Percentiles rank a stretch among this genome's conserved stretches.
These are phyloP conservation scores for Stygiomarasmius scandens DNA, from an alignment of 1,284 basidiomycete genomes.

Conservation along the genomic window DNA sequence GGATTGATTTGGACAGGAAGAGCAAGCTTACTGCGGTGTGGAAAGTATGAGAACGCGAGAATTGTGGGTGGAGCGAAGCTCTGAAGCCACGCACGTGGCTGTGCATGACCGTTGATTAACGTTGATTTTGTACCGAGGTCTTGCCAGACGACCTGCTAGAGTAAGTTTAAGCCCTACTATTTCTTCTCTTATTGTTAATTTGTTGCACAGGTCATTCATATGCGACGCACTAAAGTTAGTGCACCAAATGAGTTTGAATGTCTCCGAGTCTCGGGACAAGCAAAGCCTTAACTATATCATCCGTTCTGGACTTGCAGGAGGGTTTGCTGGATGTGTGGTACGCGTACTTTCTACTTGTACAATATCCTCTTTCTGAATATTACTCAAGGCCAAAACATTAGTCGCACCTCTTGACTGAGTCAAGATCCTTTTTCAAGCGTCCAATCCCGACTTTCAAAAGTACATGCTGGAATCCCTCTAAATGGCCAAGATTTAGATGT, in stretches of 20 bases:
- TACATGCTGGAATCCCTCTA: slow-evolving; percentile 77
- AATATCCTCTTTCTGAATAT: slow-evolving; percentile 16
- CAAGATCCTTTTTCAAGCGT: slow-evolving; percentile 98
- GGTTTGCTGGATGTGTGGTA: slow-evolving; percentile 92
- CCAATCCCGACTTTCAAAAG: slow-evolving; percentile 92
- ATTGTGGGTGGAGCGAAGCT: too few species aligned
- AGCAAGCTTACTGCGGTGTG: too few species aligned
- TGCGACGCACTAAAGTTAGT: slow-evolving; percentile 21
- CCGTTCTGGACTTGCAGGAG: slow-evolving; percentile 87
- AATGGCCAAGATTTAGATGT: slow-evolving; percentile 2
- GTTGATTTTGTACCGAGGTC: too few species aligned
- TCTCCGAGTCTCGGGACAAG: slow-evolving; percentile 57
- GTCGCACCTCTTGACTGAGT: slow-evolving; percentile 98
- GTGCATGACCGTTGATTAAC: too few species aligned
- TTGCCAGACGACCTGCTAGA: too few species aligned
- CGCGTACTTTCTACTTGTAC: slow-evolving; percentile 31
- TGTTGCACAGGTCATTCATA: slow-evolving; percentile 3
- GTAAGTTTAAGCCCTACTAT: too few species aligned
- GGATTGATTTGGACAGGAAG: too few species aligned
- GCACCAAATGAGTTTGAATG: slow-evolving; percentile 71
- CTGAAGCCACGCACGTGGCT: too few species aligned
- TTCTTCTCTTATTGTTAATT: too few species aligned
- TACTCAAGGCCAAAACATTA: slow-evolving; percentile 86
- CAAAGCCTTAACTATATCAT: slow-evolving; percentile 76
- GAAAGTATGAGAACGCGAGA: too few species aligned